Base-by-base conservation (phyloP, 306 rosid species). In the Dryas alaskensis region DNA sequence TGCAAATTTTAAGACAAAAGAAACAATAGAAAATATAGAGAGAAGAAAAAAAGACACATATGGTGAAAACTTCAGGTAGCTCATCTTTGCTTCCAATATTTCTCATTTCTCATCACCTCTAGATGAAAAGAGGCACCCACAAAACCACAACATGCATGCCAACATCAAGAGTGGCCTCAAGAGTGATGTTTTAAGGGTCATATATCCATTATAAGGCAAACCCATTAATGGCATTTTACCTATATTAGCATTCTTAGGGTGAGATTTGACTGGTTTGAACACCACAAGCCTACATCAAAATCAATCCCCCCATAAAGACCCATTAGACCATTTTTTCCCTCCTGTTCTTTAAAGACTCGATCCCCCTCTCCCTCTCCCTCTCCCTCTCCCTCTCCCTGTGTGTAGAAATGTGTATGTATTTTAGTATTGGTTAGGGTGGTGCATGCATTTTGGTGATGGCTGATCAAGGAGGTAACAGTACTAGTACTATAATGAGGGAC, bases 391-490 rank as follows among this genome's bases (percentile, higher is more conserved):
- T 19, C 67, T 27, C 22, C 46, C 37, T 4, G 4, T 42, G 3
- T 16, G 14, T 58, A 7, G 37, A 31, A 31, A 31, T 31, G 37
- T 31, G 37, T 31, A 31, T 31, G 37, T 43, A 14, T 25, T n/a
- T 13, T 14, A 12, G 10, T 14, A 51, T 51, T 51, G 5, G 12
- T 51, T 51, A 51, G 55, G 25, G 19, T 6, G 58, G 19, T 80
- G 74, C 84, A 71, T 81, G 84, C 78, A 65, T 12, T 52, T 74
- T 50, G 54, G 78, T 25, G 42, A 82, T 82, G 87, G 84, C 87
- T 49, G 84, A 73, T 31, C 73, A 58, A 77, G 84, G 68, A 39
- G 81, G 66, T 6, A 65, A 64, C 5, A 62, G 67, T 59, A 40
- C 67, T 40, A 75, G 76, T 11, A 47, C 40, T n/a, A 69, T 77